phyloP scores from a whole-genome alignment of 83 land plant species.

The Diphasiastrum complanatum region DNA sequence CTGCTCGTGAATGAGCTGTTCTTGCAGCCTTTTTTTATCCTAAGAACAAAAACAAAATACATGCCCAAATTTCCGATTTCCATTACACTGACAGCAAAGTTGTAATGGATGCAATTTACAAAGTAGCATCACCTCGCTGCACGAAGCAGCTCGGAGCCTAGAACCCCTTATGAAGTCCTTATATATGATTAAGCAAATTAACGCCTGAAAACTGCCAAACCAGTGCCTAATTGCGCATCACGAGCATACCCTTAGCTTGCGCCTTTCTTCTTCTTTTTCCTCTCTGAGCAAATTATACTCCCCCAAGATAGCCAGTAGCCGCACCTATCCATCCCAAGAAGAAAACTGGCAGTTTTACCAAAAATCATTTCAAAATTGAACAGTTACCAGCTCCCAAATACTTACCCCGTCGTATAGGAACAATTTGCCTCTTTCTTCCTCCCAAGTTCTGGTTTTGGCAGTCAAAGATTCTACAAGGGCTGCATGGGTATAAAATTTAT shows the following conservation, averaged over 20 bases:
- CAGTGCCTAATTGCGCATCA: no score
- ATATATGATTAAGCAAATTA: no score
- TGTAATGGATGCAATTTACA: no score
- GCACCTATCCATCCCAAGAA: not conserved
- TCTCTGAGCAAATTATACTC: conserved; percentile 3
- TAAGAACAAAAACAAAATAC: not conserved
- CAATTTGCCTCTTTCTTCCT: not conserved
- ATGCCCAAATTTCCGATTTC: not conserved
- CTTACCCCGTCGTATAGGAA: not conserved
- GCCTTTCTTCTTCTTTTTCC: not conserved
- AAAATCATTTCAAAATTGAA: not conserved
- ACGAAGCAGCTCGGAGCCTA: no score
- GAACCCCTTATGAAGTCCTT: no score
- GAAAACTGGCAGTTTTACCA: not conserved
- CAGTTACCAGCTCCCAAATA: not conserved
- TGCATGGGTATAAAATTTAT: not conserved
- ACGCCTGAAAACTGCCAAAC: no score
- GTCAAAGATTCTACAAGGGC: conserved; percentile 1
- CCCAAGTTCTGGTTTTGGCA: not conserved
- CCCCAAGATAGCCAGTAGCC: not conserved
- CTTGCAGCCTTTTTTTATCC: conserved; percentile 1
- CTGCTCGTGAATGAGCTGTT: not conserved
- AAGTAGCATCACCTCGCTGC: no score
- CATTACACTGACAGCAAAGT: no score
- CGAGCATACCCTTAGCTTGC: not conserved